Percentiles rank a stretch among this genome's conserved stretches.
These are phyloP conservation scores for Globisporangium splendens DNA, from an alignment of 352 stramenopile genomes.

Conservation along the genomic window DNA sequence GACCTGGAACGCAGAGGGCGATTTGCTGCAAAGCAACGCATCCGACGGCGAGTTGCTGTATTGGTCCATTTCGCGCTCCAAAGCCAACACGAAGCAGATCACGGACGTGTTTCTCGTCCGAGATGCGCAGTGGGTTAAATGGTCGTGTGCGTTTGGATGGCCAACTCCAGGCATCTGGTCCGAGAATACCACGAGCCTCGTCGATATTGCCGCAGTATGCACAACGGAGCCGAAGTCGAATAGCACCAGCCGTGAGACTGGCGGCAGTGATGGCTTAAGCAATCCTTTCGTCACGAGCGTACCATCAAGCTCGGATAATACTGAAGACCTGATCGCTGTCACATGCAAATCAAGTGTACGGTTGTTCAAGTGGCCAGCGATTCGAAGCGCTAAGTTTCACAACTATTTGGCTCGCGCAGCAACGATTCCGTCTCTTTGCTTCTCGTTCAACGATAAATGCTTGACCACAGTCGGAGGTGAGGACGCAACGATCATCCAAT, in stretches of 20 bases:
- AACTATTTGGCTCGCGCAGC: conserved; percentile 45
- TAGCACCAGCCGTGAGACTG: background rate
- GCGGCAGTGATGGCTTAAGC: background rate
- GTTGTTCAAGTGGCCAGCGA: conserved; percentile 48
- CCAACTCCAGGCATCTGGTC: conserved; percentile 57
- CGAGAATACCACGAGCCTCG: conserved; percentile 42
- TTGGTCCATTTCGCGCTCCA: conserved; percentile 36
- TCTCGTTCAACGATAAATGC: conserved; percentile 44
- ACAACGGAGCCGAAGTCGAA: conserved; percentile 26
- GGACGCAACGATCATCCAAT: conserved; percentile 60
- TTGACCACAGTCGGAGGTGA: conserved; percentile 54
- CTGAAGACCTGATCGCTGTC: conserved; percentile 47
- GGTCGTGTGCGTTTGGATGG: conserved; percentile 73
- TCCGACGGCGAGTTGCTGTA: conserved; percentile 60
- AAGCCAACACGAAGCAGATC: conserved; percentile 50
- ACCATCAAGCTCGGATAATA: background rate
- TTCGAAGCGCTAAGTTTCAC: conserved; percentile 34
- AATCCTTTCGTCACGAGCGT: background rate
- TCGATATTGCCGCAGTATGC: conserved; percentile 45
- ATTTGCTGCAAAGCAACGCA: conserved; percentile 81
- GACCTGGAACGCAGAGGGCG: conserved; percentile 82
- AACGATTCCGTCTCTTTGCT: conserved; percentile 40
- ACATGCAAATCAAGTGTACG: conserved; percentile 45
- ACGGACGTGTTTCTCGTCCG: conserved; percentile 56
- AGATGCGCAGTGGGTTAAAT: conserved; percentile 57